Base-by-base conservation (phyloP, 1,139 yeast genomes). In the Saccharomyces pastorianus region DNA sequence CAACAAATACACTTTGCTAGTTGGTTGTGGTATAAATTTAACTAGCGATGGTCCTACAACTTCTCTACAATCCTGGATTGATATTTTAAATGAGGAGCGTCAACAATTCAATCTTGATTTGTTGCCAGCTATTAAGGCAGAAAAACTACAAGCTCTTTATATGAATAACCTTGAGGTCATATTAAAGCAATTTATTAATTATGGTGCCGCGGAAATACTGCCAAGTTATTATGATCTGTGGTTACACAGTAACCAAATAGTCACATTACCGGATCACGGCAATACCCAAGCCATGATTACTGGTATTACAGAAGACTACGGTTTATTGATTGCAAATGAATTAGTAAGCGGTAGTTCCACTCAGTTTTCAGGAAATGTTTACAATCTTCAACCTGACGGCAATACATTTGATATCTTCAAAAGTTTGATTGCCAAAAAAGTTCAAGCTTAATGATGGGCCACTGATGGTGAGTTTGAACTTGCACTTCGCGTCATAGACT, bases 331-430 rank as follows among this genome's bases (percentile, higher is more conserved):
- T 26, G 99, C 88, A 1, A 82, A 81, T 56, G 96, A 88, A 61
- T 71, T 82, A 6, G 76, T 75, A 49, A 53, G 60, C 4, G 69
- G 69, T 3, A 60, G 71, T 6, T 65, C 71, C 20, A 76, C 76
- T 46, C 65, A 62, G 17, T 72, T 73, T 13, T 80, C 82, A 3
- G 86, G 88, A 0, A 77, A 75, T 42, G 71, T 68, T 3, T 83
- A 79, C 61, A 86, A 88, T 62, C 73, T 95, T 50, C 98, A 90
- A 68, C 99, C 99, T 0, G 99, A 95, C 68, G 99, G 99, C 0
- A 95, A 95, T 68, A 88, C 97, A 2, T 95, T 95, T 67, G 99
- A 95, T 67, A 91, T 95, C 76, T 86, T 93, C 74, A 86, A 81
- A 63, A 98, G 99, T 0, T 74, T 95, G 59, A 85, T 95, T n/a